Base-by-base conservation (phyloP, 164 flowering plant genomes). In the Paratinospora sagittata region DNA sequence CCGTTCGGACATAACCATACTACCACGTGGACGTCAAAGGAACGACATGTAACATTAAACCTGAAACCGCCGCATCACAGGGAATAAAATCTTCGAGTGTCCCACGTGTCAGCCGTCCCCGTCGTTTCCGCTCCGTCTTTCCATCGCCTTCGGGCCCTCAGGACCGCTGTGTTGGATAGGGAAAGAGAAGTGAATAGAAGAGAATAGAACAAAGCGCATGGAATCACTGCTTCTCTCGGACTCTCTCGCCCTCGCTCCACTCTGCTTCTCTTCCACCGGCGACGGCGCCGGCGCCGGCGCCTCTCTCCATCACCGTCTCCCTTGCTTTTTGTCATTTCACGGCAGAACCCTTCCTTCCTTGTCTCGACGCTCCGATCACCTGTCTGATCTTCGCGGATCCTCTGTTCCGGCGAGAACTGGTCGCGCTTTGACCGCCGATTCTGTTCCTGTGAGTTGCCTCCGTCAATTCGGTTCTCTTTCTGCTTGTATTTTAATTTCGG, bases 391-490 rank as follows among this genome's bases (percentile, higher is more conserved):
- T 49, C 41, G 71, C 16, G 8, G 43, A 37, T 72, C 78, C 23
- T 72, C 61, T 0, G 49, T 67, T 52, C 19, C 75, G 3, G 70
- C 77, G 2, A 21, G n/a, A n/a, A 78, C 74, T n/a, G 62, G 67
- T 24, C 76, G 72, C 62, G 70, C 79, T 55, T 68, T 82, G 76
- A 77, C 64, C 68, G 65, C 83, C 57, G 80, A 80, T 73, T 77
- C 84, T 3, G 75, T 73, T 0, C 78, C 83, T 72, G 83, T 82
- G 3, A 2, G 84, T 73, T 43, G 0, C 33, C 73, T 75, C 60
- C 27, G 60, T 37, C 61, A 17, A 61, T 12, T 58, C 19, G 10
- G 11, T 37, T 11, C 11, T 57, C 16, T 43, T 14, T 43, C 14
- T 43, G 47, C 47, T 43, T 9, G 47, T 43, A 8, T 41, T 41